These are phyloP conservation scores for Tricholoma sp. DNA, from an alignment of 768 basidiomycete genomes.

Conservation along the genomic window DNA sequence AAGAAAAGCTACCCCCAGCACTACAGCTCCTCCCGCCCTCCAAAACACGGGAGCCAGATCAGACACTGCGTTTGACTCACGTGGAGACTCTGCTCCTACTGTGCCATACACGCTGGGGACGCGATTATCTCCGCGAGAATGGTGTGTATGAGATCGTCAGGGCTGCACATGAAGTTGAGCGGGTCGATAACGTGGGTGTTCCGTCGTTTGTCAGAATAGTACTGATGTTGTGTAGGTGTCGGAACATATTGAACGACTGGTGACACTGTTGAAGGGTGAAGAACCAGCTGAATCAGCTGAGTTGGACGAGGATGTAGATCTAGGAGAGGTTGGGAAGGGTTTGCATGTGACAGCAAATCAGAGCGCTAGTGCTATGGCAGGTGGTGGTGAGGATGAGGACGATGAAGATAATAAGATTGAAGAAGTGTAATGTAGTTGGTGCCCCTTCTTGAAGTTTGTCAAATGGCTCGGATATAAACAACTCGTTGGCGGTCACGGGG, in stretches of 20 bases:
- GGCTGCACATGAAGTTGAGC: constrained; percentile 72
- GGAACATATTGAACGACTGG: constrained; percentile 84
- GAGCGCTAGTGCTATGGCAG: constrained; percentile 14
- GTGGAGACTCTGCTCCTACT: constrained; percentile 88
- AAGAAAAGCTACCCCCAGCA: constrained; percentile 78
- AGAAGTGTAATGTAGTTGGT: constrained; percentile 64
- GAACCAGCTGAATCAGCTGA: constrained; percentile 52
- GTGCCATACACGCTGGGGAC: constrained; percentile 85
- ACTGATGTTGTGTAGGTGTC: constrained; percentile 48
- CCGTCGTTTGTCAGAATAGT: not conserved
- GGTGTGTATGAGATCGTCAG: constrained; percentile 88
- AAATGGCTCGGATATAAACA: not conserved
- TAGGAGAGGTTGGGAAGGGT: constrained; percentile 14
- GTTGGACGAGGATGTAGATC: constrained; percentile 25
- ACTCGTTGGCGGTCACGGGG: not conserved
- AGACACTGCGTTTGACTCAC: constrained; percentile 70
- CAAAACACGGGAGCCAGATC: constrained; percentile 80
- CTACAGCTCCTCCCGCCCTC: constrained; percentile 85
- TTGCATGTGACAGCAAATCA: constrained; percentile 13
- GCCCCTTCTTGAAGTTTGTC: no score
- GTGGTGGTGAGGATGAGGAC: constrained; percentile 27
- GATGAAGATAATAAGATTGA: constrained; percentile 73
- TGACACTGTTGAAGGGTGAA: constrained; percentile 76
- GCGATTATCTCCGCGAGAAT: constrained; percentile 70
- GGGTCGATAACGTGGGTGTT: constrained; percentile 62